Conservation (phyloP, 2,329 filamentous ascomycete species). For the Fusarium sterilihyphosum region DNA sequence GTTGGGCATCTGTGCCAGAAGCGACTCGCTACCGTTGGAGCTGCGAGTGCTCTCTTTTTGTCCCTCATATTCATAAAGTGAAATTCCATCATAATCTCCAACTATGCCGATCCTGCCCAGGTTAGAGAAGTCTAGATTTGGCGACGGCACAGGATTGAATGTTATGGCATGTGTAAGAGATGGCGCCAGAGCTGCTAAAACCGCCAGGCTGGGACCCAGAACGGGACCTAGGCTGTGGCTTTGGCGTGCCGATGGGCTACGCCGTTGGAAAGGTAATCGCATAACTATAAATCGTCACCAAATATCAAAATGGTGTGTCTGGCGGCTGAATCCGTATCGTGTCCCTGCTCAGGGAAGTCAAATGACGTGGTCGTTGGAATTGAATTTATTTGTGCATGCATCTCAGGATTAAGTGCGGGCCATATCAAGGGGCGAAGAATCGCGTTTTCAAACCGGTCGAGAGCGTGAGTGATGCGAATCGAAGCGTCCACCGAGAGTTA, state of each 20-base stretch:
- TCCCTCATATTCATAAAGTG: slow-evolving; percentile 84
- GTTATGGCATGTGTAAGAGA: slow-evolving; percentile 61
- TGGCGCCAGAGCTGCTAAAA: slow-evolving; percentile 53
- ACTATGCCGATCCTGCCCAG: slow-evolving; percentile 86
- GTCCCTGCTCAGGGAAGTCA: slow-evolving; percentile 10
- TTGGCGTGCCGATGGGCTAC: slow-evolving; percentile 53
- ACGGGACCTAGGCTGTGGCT: slow-evolving; percentile 42
- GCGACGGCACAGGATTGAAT: slow-evolving; percentile 70
- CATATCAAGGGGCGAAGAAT: slow-evolving; percentile 41
- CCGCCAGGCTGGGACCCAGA: slow-evolving; percentile 48
- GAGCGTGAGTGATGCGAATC: slow-evolving; percentile 6
- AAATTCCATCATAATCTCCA: slow-evolving; percentile 92
- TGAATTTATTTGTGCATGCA: slow-evolving; percentile 38
- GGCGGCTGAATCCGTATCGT: background rate
- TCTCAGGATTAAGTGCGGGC: slow-evolving; percentile 43
- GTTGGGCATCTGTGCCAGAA: slow-evolving; percentile 86
- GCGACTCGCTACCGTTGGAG: slow-evolving; percentile 81
- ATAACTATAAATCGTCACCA: slow-evolving; percentile 51
- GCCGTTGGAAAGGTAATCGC: slow-evolving; percentile 58
- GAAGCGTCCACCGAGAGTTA: background rate
- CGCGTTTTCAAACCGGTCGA: slow-evolving; percentile 25
- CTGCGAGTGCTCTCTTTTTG: slow-evolving; percentile 76
- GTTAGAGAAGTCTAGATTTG: slow-evolving; percentile 80
- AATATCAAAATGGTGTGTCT: slow-evolving; percentile 18
- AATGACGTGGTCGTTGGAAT: slow-evolving; percentile 23